Conservation (phyloP, 352 stramenopile species). For the Phytophthora syringae region DNA sequence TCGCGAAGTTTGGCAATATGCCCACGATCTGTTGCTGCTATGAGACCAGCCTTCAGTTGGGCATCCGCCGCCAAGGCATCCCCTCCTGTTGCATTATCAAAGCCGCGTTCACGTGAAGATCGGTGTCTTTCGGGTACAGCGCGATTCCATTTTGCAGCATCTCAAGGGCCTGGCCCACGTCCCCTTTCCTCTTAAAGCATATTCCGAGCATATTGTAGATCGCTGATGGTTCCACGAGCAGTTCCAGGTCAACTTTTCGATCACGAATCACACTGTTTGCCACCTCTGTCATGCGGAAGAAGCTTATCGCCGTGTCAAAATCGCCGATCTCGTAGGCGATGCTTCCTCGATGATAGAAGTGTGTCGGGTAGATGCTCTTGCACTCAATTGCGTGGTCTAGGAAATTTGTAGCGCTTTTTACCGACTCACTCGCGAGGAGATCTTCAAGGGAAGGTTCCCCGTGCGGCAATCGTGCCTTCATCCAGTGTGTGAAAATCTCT, state of each 20-base stretch:
- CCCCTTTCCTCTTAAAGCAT: constrained; percentile 28
- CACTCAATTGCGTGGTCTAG: constrained; percentile 44
- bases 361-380: constrained; percentile 38
- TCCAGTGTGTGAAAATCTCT: constrained; percentile 45
- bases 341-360: constrained; percentile 48
- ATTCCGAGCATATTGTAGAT: constrained; percentile 67
- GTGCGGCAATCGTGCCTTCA: constrained; percentile 12
- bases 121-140: constrained; percentile 40
- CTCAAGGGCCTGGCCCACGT: constrained; percentile 37
- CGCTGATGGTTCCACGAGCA: constrained; percentile 34
- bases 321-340: constrained; percentile 47
- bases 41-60: constrained; percentile 31
- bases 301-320: constrained; percentile 43
- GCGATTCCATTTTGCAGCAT: constrained; percentile 44
- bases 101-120: constrained; percentile 60
- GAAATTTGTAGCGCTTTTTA: constrained; percentile 26
- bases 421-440: constrained; percentile 39
- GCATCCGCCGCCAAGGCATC: constrained; percentile 25
- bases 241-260: constrained; percentile 47
- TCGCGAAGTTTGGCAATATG: constrained; percentile 30
- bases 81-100: constrained; percentile 34
- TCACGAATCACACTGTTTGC: constrained; percentile 42
- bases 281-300: constrained; percentile 35
- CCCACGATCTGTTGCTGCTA: constrained; percentile 19
- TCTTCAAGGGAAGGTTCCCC: constrained; percentile 10